These are phyloP conservation scores for Mycena albidolilacea DNA, from an alignment of 768 basidiomycete genomes.

Conservation along the genomic window DNA sequence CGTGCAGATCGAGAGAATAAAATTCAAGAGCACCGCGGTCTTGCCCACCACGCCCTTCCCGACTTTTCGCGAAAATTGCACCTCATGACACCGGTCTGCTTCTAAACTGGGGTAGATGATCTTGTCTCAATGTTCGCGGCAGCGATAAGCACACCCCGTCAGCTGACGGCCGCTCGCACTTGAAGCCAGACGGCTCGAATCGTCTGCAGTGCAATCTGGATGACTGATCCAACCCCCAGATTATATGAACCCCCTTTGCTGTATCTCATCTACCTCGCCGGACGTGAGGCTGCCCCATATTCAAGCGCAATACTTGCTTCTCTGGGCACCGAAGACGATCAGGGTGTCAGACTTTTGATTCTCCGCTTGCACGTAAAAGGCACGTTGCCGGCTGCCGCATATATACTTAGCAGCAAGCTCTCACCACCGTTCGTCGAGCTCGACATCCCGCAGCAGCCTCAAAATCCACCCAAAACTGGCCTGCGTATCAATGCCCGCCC, in stretches of 20 bases:
- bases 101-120: constrained; percentile 6
- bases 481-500: background rate
- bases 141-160: constrained; percentile 8
- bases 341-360: constrained; percentile 21
- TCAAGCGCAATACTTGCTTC: background rate
- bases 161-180: constrained; percentile 1
- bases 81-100: background rate
- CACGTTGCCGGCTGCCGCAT: constrained; percentile 8
- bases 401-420: constrained; percentile 17
- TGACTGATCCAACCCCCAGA: background rate
- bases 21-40: too few relatives aligned
- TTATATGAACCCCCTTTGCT: constrained; percentile 1
- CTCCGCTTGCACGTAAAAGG: constrained; percentile 8
- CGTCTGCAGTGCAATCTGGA: background rate
- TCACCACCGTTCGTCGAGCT: background rate
- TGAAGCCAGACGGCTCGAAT: background rate
- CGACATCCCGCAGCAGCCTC: background rate
- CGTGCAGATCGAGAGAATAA: too few relatives aligned
- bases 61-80: too few relatives aligned
- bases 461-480: background rate
- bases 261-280: background rate
- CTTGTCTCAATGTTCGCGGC: background rate
- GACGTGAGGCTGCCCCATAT: background rate
- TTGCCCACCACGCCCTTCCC: too few relatives aligned
- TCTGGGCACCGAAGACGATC: constrained; percentile 5